Evolutionary conservation across 2,329 filamentous ascomycete genomes (phyloP), one percentile per base, ranked within the genome.

Genomic region (Arthrobotrys iridis): DNA sequence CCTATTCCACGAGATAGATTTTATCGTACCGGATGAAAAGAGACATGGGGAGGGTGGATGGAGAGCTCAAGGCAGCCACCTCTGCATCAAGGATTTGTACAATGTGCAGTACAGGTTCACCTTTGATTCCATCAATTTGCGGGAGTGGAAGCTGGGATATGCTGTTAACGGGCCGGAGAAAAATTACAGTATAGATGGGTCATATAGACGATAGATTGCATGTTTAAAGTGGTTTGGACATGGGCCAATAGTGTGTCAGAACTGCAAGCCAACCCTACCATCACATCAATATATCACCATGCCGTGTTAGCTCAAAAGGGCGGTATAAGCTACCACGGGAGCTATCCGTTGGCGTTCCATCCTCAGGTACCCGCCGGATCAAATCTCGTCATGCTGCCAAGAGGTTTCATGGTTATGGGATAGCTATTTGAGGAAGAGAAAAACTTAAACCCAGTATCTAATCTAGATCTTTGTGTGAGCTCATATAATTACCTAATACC

Each of bases 1-100:
- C 77, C 83, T 93, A 18, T 94, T 93, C 81, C 91, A 93, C 79
- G 86, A 89, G 77, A 83, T 93, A n/a, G 86, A 90, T 68, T 91
- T 93, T 77, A 71, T 83, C 20, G 77, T 83, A 6, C 83, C 84
- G 0, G 8, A 10, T 15, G 79, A 78, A 0, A 76, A 78, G 2
- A 77, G 81, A 2, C 79, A 80, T 3, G 77, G 80, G 0, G 78
- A 81, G 0, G 82, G 82, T 63, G 86, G 86, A 0, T 91, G 90
- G 88, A 82, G 83, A 43, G 91, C 90, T 0, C 88, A 85, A 77
- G 88, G 89, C 0, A 87, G 88, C 10, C 91, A 93, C 80, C 82
- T 92, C 18, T 93, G 91, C 80, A 85, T 88, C 20, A 85, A 90
- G 24, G 91, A 93, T 79, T 88, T 88, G 77, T 93, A 93, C 79